These are phyloP conservation scores for Fomitiporia mediterranea DNA, from an alignment of 1,284 basidiomycete species.

Conservation along the genomic window DNA sequence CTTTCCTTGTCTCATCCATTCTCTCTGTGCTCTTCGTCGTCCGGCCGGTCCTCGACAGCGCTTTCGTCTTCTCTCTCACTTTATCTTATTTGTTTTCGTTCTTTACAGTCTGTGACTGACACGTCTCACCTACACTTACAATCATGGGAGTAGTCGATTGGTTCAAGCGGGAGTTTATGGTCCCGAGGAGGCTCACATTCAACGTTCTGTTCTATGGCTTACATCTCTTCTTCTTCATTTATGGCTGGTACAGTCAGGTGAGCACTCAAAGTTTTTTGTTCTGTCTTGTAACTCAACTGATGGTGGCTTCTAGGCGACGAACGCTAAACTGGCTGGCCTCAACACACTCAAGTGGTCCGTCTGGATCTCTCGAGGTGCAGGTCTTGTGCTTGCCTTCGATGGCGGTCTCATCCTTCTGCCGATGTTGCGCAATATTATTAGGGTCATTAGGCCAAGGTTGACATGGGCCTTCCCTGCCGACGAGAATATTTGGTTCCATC, in stretches of 20 bases:
- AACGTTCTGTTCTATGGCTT: conserved; percentile 74
- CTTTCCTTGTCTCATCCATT: conserved; percentile 19
- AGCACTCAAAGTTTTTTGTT: conserved; percentile 15
- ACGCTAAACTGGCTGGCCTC: conserved; percentile 61
- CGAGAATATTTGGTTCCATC: conserved; percentile 90
- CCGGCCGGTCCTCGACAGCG: conserved; percentile 49
- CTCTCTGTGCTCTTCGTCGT: conserved; percentile 32
- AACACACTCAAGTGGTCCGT: conserved; percentile 77
- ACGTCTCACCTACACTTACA: conserved; percentile 22
- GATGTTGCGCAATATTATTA: conserved; percentile 81
- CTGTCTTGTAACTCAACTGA: neutral
- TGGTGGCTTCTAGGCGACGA: conserved; percentile 42
- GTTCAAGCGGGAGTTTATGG: conserved; percentile 66
- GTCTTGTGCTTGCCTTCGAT: conserved; percentile 78
- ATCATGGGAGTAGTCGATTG: conserved; percentile 56
- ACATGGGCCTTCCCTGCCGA: conserved; percentile 80
- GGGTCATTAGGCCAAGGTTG: conserved; percentile 71
- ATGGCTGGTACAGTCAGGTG: conserved; percentile 80
- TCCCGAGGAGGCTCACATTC: conserved; percentile 58
- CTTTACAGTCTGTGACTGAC: conserved; percentile 20
- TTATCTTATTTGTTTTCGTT: conserved; percentile 26
- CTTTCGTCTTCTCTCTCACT: conserved; percentile 29
- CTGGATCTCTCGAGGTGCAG: conserved; percentile 84
- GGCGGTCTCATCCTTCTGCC: conserved; percentile 81
- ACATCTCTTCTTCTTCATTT: conserved; percentile 65